A percentile compares a stretch with the other conserved stretches of the same genome.
Evolutionary conservation across 495 filamentous ascomycete species (phyloP).

Genomic region (Aspergillus indologenus): DNA sequence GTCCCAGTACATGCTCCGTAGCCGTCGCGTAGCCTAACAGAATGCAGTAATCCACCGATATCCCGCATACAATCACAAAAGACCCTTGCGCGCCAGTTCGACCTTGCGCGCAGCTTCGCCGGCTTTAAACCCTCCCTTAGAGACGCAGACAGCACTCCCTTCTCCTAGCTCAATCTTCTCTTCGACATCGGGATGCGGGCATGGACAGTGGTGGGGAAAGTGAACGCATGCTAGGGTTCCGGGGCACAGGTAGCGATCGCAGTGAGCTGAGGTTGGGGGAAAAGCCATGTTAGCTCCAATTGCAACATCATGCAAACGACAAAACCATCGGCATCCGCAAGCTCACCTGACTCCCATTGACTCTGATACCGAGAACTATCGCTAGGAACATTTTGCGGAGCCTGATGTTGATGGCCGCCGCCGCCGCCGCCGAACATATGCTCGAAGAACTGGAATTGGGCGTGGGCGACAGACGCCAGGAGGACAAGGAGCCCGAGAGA

Average conservation of each 20-base stretch:
- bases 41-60: neutral
- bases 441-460: conserved; percentile 89
- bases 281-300: neutral
- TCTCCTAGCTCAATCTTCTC: conserved; percentile 88
- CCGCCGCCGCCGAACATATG: conserved; percentile 63
- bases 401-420: conserved; percentile 51
- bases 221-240: conserved; percentile 86
- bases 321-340: neutral
- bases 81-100: conserved; percentile 77
- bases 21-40: neutral
- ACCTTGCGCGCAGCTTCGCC: conserved; percentile 75
- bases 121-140: conserved; percentile 74
- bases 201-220: conserved; percentile 93
- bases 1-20: neutral
- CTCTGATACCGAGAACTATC: conserved; percentile 74
- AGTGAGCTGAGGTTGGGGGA: conserved; percentile 51
- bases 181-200: conserved; percentile 72
- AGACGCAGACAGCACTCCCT: conserved; percentile 75
- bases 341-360: conserved; percentile 63
- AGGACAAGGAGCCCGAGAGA: conserved; percentile 46
- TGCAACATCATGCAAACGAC: neutral
- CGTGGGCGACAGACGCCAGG: conserved; percentile 46
- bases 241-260: conserved; percentile 88
- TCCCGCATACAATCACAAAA: conserved; percentile 53
- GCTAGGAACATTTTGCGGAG: conserved; percentile 71